These are phyloP conservation scores for Mycena epipterygia DNA, from an alignment of 768 basidiomycete species.

Conservation along the genomic window DNA sequence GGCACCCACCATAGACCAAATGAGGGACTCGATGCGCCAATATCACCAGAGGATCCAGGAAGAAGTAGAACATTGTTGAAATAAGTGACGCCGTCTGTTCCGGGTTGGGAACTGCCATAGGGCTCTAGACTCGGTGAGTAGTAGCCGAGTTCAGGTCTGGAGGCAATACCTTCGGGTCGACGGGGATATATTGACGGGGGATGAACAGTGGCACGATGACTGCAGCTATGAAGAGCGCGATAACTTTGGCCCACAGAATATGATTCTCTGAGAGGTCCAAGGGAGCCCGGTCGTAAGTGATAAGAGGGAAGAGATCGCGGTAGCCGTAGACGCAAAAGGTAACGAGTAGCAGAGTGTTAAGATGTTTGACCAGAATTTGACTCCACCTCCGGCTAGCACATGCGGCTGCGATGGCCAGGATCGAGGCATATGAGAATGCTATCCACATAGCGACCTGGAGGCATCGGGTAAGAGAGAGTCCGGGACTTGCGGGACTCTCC, in stretches of 20 bases:
- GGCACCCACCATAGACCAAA: conserved; percentile 46
- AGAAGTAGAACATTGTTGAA: conserved; percentile 61
- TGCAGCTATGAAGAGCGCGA: conserved; percentile 58
- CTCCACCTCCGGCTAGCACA: conserved; percentile 54
- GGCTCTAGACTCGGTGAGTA: conserved; percentile 42
- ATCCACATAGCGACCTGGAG: conserved; percentile 47
- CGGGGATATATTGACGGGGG: conserved; percentile 70
- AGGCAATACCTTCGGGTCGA: conserved; percentile 59
- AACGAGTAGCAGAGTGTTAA: conserved; percentile 63
- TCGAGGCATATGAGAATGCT: conserved; percentile 55
- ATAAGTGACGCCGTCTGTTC: conserved; percentile 67
- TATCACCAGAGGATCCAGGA: conserved; percentile 66
- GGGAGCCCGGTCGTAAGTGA: conserved; percentile 65
- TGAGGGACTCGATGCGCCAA: conserved; percentile 58
- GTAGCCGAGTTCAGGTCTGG: too few species aligned
- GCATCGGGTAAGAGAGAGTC: conserved; percentile 43
- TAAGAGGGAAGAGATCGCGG: conserved; percentile 71
- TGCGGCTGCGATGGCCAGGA: conserved; percentile 58
- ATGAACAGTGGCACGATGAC: conserved; percentile 66
- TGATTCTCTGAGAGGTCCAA: conserved; percentile 62
- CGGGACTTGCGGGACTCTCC: conserved; percentile 19
- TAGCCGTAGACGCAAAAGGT: conserved; percentile 65
- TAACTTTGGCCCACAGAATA: conserved; percentile 69
- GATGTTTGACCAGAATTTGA: conserved; percentile 56
- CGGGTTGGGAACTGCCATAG: conserved; percentile 50